phyloP scores from a whole-genome alignment of 164 flowering plant species.

The Magnolia officinalis region DNA sequence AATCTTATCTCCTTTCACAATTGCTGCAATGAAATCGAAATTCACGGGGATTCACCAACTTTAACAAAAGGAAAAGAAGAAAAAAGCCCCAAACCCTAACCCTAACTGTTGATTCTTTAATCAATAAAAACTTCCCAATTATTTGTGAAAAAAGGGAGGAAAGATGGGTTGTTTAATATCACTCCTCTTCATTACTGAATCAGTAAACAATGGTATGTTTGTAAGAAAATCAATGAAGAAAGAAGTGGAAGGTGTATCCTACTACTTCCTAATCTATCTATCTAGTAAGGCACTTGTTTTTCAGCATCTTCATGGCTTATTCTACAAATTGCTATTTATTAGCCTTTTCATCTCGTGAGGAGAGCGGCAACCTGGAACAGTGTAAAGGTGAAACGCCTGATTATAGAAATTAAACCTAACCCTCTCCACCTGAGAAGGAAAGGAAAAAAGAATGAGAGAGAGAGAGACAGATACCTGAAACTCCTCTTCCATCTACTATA shows the following conservation, averaged over 20 bases:
- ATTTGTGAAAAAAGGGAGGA: too few relatives aligned
- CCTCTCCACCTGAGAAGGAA: background rate
- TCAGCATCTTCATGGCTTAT: too few relatives aligned
- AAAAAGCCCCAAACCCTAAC: conserved; percentile 1
- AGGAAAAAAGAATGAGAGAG: background rate
- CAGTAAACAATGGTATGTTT: background rate
- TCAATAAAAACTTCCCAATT: background rate
- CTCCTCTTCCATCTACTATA: background rate
- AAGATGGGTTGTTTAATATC: too few relatives aligned
- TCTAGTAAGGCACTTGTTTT: too few relatives aligned
- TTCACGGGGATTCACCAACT: background rate
- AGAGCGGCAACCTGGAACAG: too few relatives aligned
- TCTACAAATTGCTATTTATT: too few relatives aligned
- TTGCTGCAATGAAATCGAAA: conserved; percentile 5
- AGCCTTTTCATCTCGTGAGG: too few relatives aligned
- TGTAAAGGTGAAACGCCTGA: background rate
- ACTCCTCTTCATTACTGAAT: background rate
- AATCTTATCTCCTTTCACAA: conserved; percentile 33
- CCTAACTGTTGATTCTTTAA: background rate
- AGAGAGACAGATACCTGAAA: background rate
- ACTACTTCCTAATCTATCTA: too few relatives aligned
- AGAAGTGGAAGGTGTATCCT: background rate
- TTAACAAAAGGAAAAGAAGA: background rate
- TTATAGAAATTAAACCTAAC: background rate
- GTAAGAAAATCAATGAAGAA: background rate